Evolutionary conservation across 2,329 filamentous ascomycete species (phyloP).

Genomic region (Calonectria pauciramosa): DNA sequence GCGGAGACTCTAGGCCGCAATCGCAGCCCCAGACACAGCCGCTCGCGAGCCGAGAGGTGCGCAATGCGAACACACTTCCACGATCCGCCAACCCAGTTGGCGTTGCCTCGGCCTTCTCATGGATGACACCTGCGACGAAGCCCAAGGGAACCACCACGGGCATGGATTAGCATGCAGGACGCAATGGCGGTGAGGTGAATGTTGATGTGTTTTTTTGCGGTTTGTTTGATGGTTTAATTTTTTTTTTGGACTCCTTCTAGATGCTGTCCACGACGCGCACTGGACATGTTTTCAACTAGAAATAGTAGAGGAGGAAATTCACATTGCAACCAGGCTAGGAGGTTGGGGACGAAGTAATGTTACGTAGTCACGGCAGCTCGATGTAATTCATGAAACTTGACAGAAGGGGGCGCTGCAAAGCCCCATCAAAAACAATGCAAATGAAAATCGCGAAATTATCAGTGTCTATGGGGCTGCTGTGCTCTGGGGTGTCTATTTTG

Average conservation of each 20-base stretch:
- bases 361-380: slow-evolving; percentile 28
- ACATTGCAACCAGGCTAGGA: slow-evolving; percentile 21
- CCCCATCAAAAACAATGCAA: slow-evolving; percentile 25
- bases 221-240: slow-evolving; percentile 7
- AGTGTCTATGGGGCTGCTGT: neutral
- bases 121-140: slow-evolving; percentile 76
- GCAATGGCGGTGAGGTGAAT: neutral
- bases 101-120: slow-evolving; percentile 93
- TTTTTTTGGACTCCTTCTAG: slow-evolving; percentile 23
- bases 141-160: slow-evolving; percentile 52
- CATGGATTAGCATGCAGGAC: slow-evolving; percentile 29
- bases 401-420: neutral
- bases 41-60: slow-evolving; percentile 52
- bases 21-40: slow-evolving; percentile 46
- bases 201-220: neutral
- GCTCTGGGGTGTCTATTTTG: neutral
- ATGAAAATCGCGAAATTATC: slow-evolving; percentile 19
- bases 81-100: slow-evolving; percentile 86
- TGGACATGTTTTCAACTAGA: slow-evolving; percentile 25
- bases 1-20: slow-evolving; percentile 52
- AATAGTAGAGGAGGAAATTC: slow-evolving; percentile 35
- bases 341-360: slow-evolving; percentile 27
- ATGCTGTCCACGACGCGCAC: neutral
- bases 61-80: slow-evolving; percentile 58
- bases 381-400: slow-evolving; percentile 31